Evolutionary conservation across 805 yeast species (phyloP).

Genomic region (Metschnikowia peoriensis): DNA sequence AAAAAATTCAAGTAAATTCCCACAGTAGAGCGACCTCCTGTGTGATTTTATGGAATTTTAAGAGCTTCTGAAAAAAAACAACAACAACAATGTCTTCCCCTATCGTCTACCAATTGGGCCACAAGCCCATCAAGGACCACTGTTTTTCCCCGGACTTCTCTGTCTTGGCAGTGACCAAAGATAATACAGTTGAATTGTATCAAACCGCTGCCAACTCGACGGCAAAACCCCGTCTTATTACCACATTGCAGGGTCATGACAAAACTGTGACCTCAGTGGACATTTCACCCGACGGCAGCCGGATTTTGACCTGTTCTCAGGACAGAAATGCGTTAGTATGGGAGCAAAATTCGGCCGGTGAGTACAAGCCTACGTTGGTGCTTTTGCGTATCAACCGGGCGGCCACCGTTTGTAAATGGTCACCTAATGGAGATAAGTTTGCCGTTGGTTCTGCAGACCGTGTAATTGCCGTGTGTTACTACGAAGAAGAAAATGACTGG

Average conservation of each 20-base stretch:
- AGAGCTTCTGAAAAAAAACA: background rate
- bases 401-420: slow-evolving; percentile 93
- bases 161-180: slow-evolving; percentile 78
- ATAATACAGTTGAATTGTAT: slow-evolving; percentile 72
- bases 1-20: background rate
- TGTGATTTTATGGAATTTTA: background rate
- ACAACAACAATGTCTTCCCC: slow-evolving; percentile 23
- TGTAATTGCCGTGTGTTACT: slow-evolving; percentile 92
- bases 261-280: slow-evolving; percentile 94
- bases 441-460: slow-evolving; percentile 97
- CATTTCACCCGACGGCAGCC: slow-evolving; percentile 73
- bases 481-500: slow-evolving; percentile 96
- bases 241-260: slow-evolving; percentile 80
- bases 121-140: slow-evolving; percentile 87
- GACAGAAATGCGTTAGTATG: slow-evolving; percentile 97
- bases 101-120: slow-evolving; percentile 63
- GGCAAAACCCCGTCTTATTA: slow-evolving; percentile 55
- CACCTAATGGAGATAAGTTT: slow-evolving; percentile 90
- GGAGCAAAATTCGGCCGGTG: slow-evolving; percentile 63
- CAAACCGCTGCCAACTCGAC: slow-evolving; percentile 43
- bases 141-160: slow-evolving; percentile 69
- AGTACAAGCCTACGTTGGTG: slow-evolving; percentile 83
- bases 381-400: slow-evolving; percentile 91
- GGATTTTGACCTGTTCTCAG: slow-evolving; percentile 94
- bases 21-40: slow-evolving; percentile 24